A percentile compares a stretch with the other conserved stretches of the same genome.
These are phyloP conservation scores for Psilocybe subaeruginosa DNA, from an alignment of 768 basidiomycete genomes.

Conservation along the genomic window DNA sequence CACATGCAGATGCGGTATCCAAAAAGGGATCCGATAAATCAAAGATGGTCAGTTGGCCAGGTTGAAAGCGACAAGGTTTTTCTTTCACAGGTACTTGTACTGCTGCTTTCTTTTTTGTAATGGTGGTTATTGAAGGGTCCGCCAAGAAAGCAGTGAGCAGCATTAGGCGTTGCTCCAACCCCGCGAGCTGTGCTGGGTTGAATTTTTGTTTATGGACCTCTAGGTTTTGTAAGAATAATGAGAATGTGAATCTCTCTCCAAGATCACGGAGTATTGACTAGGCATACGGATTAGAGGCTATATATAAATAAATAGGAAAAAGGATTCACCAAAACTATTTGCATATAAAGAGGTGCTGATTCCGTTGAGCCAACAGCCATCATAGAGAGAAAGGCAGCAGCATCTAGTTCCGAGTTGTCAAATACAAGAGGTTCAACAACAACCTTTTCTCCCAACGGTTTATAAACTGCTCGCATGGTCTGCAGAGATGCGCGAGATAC, in stretches of 20 bases:
- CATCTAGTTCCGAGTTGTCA: conserved; percentile 64
- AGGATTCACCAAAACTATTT: conserved; percentile 59
- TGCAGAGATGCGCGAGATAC: conserved; percentile 64
- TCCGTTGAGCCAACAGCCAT: conserved; percentile 72
- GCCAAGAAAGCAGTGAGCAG: conserved; percentile 61
- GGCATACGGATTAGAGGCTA: not conserved
- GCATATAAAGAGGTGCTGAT: conserved; percentile 68
- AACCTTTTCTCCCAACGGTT: conserved; percentile 50
- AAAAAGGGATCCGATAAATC: conserved; percentile 78
- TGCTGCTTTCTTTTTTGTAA: not conserved
- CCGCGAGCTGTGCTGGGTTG: conserved; percentile 55
- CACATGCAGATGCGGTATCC: conserved; percentile 67
- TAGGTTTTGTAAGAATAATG: conserved; percentile 49
- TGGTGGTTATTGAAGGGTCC: not conserved
- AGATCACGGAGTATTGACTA: conserved; percentile 65
- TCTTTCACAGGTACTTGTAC: conserved; percentile 3
- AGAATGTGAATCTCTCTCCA: conserved; percentile 60
- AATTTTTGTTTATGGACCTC: conserved; percentile 51
- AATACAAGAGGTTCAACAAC: conserved; percentile 58
- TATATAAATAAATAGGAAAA: not conserved
- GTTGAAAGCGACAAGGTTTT: conserved; percentile 42
- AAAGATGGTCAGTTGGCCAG: conserved; percentile 66
- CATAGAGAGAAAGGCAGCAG: conserved; percentile 70
- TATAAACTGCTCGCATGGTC: conserved; percentile 62
- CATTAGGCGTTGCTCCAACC: conserved; percentile 66